Evolutionary conservation across 345 rosid genomes (phyloP).

Genomic region (Pelargonium nanum): DNA sequence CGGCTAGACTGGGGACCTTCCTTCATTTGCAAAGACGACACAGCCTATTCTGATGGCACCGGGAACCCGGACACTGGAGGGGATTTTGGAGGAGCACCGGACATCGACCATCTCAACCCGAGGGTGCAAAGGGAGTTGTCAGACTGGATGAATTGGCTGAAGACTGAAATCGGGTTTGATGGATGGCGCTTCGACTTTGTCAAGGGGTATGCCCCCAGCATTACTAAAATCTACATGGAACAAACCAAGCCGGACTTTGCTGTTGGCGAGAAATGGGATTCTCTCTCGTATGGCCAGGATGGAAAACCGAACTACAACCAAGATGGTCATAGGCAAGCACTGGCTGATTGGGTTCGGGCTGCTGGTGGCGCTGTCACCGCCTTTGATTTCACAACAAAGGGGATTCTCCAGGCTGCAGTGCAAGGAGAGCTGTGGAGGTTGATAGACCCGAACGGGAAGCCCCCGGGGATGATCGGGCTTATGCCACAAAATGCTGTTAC

Average conservation of each 20-base stretch:
- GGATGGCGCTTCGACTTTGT: conserved; percentile 80
- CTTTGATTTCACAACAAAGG: conserved; percentile 84
- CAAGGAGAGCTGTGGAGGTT: conserved; percentile 71
- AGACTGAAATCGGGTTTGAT: conserved; percentile 53
- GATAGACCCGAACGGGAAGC: conserved; percentile 56
- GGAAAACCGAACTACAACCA: conserved; percentile 44
- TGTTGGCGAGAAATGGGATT: conserved; percentile 72
- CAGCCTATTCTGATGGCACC: conserved; percentile 37
- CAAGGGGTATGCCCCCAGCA: conserved; percentile 49
- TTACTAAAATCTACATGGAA: conserved; percentile 42
- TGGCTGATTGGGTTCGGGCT: conserved; percentile 50
- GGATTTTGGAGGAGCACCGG: conserved; percentile 47
- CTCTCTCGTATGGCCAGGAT: conserved; percentile 38
- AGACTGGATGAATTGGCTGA: conserved; percentile 90
- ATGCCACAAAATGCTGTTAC: conserved; percentile 67
- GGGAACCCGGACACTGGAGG: conserved; percentile 69
- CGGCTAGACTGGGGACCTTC: conserved; percentile 88
- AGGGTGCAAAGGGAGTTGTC: conserved; percentile 58
- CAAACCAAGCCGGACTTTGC: conserved; percentile 55
- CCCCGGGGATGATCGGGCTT: conserved; percentile 69
- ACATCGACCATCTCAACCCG: conserved; percentile 71
- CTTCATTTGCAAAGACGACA: conserved; percentile 48
- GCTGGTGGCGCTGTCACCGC: conserved; percentile 56
- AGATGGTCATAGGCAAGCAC: conserved; percentile 44
- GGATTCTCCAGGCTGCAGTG: conserved; percentile 67